A percentile compares a stretch with the other conserved stretches of the same genome.
These are phyloP conservation scores for Ambrosia hybrid DNA, from an alignment of 140 eudicot species.

Conservation along the genomic window DNA sequence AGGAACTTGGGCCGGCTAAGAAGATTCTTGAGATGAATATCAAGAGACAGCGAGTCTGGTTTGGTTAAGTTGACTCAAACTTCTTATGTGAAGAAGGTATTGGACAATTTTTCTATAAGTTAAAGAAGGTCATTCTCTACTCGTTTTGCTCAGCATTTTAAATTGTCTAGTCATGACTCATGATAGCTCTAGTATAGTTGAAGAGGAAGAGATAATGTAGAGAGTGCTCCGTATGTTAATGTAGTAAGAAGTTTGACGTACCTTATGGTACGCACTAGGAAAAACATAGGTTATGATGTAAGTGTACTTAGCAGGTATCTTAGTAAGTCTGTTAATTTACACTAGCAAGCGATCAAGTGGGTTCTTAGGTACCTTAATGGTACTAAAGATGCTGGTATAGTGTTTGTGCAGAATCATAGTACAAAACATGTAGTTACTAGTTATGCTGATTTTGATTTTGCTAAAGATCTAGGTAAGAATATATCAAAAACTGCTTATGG, in stretches of 20 bases:
- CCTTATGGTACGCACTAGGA: background rate
- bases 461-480: no score
- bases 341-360: no score
- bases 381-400: no score
- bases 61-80: background rate
- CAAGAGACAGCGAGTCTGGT: background rate
- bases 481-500: no score
- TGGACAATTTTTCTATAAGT: background rate
- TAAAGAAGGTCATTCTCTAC: background rate
- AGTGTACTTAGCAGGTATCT: background rate
- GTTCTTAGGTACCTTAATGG: no score
- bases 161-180: background rate
- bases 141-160: background rate
- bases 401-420: no score
- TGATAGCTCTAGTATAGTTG: background rate
- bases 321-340: no score
- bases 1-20: background rate
- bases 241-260: background rate
- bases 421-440: no score
- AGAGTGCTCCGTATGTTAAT: background rate
- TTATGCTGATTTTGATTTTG: no score
- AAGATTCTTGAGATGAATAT: background rate
- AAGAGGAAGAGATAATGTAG: background rate
- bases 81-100: background rate
- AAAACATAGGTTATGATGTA: background rate